Evolutionary conservation across 129 eudicot species (phyloP).

Genomic region (Arctium minus): DNA sequence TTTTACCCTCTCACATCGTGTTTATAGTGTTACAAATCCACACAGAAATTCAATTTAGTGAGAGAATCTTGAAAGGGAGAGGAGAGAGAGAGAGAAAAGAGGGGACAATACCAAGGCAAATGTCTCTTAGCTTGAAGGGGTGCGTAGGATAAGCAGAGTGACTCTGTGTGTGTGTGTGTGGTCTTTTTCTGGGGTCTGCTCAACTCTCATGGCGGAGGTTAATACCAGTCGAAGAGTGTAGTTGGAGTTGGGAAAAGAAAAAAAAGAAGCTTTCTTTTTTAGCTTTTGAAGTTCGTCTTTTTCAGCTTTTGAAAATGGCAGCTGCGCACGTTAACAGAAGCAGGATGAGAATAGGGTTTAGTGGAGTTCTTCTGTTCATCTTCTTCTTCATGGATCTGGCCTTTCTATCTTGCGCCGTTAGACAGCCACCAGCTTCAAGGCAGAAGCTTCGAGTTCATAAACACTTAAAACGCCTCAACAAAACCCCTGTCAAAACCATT

Average conservation of each 20-base stretch:
- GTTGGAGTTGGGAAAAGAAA: background rate
- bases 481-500: conserved; percentile 72
- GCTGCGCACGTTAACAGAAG: conserved; percentile 40
- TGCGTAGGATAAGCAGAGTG: conserved; percentile 46
- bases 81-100: background rate
- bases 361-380: conserved; percentile 25
- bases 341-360: conserved; percentile 27
- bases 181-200: conserved; percentile 17
- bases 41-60: conserved; percentile 10
- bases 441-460: conserved; percentile 82
- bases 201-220: conserved; percentile 30
- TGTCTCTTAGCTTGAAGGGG: conserved; percentile 23
- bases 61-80: conserved; percentile 19
- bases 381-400: conserved; percentile 40
- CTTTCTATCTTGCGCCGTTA: conserved; percentile 46
- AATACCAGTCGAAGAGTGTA: conserved; percentile 10
- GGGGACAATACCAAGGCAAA: conserved; percentile 22
- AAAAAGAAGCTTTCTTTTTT: background rate
- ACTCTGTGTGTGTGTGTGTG: conserved; percentile 15
- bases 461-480: conserved; percentile 86
- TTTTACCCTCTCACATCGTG: conserved; percentile 25
- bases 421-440: conserved; percentile 43
- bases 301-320: conserved; percentile 25
- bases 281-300: conserved; percentile 10
- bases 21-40: background rate